A percentile compares a stretch with the other conserved stretches of the same genome.
These are phyloP conservation scores for Amesomyces nigricolor DNA, from an alignment of 2,329 filamentous ascomycete genomes.

Conservation along the genomic window DNA sequence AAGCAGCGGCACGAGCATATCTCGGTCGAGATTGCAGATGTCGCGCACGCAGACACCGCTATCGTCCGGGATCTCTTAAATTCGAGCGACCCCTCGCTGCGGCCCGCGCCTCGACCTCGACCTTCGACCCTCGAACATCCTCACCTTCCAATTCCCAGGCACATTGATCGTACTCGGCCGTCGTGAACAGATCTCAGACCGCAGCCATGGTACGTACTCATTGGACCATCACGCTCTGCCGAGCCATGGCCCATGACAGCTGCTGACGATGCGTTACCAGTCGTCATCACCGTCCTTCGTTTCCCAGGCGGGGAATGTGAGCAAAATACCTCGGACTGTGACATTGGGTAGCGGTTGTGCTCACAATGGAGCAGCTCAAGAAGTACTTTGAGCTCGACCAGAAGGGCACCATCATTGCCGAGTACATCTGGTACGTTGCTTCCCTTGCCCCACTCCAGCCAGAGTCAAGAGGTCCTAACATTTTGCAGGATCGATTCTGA, in stretches of 20 bases:
- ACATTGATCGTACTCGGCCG: not conserved
- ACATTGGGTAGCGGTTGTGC: not conserved
- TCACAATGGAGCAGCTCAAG: slow-evolving; percentile 56
- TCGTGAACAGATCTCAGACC: not conserved
- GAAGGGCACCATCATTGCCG: slow-evolving; percentile 82
- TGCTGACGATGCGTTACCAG: slow-evolving; percentile 1
- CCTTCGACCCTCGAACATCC: not conserved
- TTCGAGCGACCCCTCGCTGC: too few species aligned
- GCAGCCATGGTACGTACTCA: slow-evolving; percentile 6
- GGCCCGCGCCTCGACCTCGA: not conserved
- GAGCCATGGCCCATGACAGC: not conserved
- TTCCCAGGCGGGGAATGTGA: slow-evolving; percentile 15
- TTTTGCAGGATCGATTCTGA: slow-evolving; percentile 62
- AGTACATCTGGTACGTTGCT: slow-evolving; percentile 69
- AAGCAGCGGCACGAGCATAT: too few species aligned
- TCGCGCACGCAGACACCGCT: too few species aligned
- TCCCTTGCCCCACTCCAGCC: not conserved
- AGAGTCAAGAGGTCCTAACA: not conserved
- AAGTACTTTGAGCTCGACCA: slow-evolving; percentile 92
- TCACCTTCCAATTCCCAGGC: too few species aligned
- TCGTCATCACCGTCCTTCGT: not conserved
- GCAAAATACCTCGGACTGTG: not conserved
- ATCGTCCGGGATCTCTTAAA: too few species aligned
- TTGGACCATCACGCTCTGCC: not conserved
- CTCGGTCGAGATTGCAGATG: too few species aligned